These are phyloP conservation scores for Talaromyces ruber DNA, from an alignment of 495 filamentous ascomycete genomes.

Conservation along the genomic window DNA sequence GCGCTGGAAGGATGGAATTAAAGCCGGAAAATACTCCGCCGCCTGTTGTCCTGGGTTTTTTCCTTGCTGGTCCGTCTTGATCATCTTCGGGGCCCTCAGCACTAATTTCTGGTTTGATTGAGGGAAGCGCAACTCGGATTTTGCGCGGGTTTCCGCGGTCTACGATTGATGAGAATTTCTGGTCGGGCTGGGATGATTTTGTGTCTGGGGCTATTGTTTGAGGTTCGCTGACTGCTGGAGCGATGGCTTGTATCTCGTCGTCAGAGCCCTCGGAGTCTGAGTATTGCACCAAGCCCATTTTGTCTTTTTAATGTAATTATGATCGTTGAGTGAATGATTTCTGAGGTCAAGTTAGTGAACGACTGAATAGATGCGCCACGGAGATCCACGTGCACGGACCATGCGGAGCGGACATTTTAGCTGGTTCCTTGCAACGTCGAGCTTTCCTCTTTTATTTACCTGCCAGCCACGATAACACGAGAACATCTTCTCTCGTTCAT, in stretches of 20 bases:
- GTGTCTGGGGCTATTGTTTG: constrained; percentile 17
- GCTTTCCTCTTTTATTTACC: neutral
- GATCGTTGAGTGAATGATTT: neutral
- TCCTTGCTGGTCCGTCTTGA: constrained; percentile 58
- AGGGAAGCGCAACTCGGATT: constrained; percentile 67
- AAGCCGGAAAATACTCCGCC: constrained; percentile 63
- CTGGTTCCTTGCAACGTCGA: neutral
- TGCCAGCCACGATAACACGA: neutral
- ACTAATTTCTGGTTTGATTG: constrained; percentile 33
- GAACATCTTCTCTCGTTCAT: neutral
- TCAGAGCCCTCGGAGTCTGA: constrained; percentile 81
- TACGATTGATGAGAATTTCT: constrained; percentile 61
- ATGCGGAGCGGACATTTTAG: constrained; percentile 5
- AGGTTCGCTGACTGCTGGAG: constrained; percentile 4
- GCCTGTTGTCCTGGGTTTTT: constrained; percentile 52
- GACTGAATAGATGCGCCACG: neutral
- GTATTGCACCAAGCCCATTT: constrained; percentile 73
- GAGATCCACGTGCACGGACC: constrained; percentile 1
- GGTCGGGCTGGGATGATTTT: constrained; percentile 32
- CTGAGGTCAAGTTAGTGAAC: neutral
- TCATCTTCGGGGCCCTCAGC: constrained; percentile 19
- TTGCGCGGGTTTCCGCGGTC: constrained; percentile 73
- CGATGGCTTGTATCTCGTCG: constrained; percentile 26
- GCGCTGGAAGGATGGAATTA: constrained; percentile 79
- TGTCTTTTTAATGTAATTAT: constrained; percentile 6